Base-by-base conservation (phyloP, 148 eudicot genomes). In the Bassia scoparia region DNA sequence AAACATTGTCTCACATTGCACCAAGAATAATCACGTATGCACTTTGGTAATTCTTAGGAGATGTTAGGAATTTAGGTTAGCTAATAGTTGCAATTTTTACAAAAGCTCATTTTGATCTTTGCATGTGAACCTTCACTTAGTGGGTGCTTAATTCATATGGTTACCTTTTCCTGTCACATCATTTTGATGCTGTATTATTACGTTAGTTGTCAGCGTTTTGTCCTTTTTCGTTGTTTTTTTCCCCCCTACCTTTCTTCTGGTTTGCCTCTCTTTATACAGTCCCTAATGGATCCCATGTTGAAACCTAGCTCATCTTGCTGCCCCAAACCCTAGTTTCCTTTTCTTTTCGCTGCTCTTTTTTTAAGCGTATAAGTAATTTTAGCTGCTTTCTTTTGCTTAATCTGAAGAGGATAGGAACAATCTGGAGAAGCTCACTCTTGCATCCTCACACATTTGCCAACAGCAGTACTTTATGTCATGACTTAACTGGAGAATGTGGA, bases 381-480 rank as follows among this genome's bases (percentile, higher is more conserved):
- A 50, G 27, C 21, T 61, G 29, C 27, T 75, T 72, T n/a, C 29
- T 23, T 41, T 67, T 79, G 68, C 70, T 73, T 76, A 61, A 72
- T 70, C 61, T 80, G 77, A 84, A 95, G 99, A 89, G 78, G 90
- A 87, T 63, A 89, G 99, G 88, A 95, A 95, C 83, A 95, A 95
- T 80, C 78, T 95, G 78, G 99, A 95, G 77, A 95, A 88, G 85
- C 81, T 95, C 78, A 95, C 99, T 31, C 94, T 95, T 76, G 99
- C 99, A 74, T 95, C 71, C 96, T 95, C 67, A 79, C 93, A 53
- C 97, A 95, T 86, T 79, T 95, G 84, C 97, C 99, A 63, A 95
- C 99, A 78, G 99, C 99, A 23, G 92, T 95, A 66, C 83, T 95
- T 37, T 95, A 83, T 86, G 97, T 95, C 99, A 95, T 78, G 99